Conservation (phyloP, 2,329 filamentous ascomycete species). For the Sporothrix schenckii region DNA sequence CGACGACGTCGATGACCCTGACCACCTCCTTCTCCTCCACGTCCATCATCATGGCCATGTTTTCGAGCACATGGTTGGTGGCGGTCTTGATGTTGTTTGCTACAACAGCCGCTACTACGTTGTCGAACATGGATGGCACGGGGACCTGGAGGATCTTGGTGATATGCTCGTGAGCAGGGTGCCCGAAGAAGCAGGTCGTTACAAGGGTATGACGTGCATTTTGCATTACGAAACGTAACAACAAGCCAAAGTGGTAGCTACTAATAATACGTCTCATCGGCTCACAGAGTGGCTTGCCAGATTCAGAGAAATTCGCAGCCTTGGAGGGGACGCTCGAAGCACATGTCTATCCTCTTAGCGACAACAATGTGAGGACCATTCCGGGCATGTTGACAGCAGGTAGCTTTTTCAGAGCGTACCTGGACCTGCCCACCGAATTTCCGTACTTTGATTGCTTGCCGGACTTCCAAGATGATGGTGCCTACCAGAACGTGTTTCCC, state of each 20-base stretch:
- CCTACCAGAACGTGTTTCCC: background rate
- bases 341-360: background rate
- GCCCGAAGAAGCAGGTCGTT: background rate
- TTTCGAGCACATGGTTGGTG: background rate
- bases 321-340: constrained; percentile 11
- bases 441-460: background rate
- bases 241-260: too few relatives aligned
- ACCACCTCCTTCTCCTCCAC: background rate
- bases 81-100: constrained; percentile 8
- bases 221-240: background rate
- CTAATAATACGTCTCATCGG: too few relatives aligned
- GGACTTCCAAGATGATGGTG: background rate
- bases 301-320: background rate
- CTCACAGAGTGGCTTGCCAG: constrained; percentile 21
- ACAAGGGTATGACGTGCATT: constrained; percentile 6
- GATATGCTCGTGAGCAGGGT: background rate
- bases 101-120: constrained; percentile 26
- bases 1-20: background rate
- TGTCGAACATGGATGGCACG: background rate
- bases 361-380: background rate
- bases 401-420: background rate
- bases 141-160: background rate
- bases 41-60: too few relatives aligned
- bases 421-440: background rate
- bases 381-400: background rate